Evolutionary conservation across 2,329 filamentous ascomycete species (phyloP).

Genomic region (Aspergillus awamori): DNA sequence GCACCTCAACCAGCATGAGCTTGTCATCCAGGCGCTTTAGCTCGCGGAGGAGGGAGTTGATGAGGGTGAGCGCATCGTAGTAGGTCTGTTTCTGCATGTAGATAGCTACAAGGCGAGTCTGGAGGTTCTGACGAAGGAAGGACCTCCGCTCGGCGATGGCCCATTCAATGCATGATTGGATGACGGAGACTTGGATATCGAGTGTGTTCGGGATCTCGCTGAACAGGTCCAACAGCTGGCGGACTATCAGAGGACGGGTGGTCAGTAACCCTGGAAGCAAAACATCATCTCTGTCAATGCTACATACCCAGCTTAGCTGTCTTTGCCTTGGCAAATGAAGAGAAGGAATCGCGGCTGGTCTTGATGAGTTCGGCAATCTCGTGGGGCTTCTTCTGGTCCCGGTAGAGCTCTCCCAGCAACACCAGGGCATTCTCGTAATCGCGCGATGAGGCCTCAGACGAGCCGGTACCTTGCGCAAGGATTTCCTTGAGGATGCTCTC

Average conservation of each 20-base stretch:
- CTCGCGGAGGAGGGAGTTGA: conserved; percentile 94
- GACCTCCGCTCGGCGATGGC: conserved; percentile 90
- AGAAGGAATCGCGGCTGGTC: conserved; percentile 86
- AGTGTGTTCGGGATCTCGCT: conserved; percentile 89
- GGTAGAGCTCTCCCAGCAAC: conserved; percentile 87
- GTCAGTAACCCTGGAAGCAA: background rate
- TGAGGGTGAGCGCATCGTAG: conserved; percentile 94
- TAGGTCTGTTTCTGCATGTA: conserved; percentile 98
- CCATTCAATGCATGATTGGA: conserved; percentile 99
- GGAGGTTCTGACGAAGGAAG: conserved; percentile 96
- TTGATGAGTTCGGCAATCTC: conserved; percentile 88
- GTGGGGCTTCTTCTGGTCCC: conserved; percentile 76
- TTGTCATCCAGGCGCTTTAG: conserved; percentile 98
- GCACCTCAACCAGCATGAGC: conserved; percentile 94
- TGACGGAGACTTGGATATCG: conserved; percentile 92
- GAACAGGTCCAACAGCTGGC: conserved; percentile 95
- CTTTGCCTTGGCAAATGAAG: conserved; percentile 97
- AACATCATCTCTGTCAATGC: background rate
- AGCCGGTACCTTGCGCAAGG: conserved; percentile 79
- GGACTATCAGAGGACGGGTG: conserved; percentile 61
- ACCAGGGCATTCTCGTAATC: conserved; percentile 91
- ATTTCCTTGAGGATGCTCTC: conserved; percentile 89
- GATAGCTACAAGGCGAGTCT: conserved; percentile 88
- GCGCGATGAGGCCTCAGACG: conserved; percentile 81
- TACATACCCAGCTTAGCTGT: conserved; percentile 90